Evolutionary conservation across 768 basidiomycete genomes (phyloP), one percentile per base, ranked within the genome.

Genomic region (Pisolithus tinctorius): DNA sequence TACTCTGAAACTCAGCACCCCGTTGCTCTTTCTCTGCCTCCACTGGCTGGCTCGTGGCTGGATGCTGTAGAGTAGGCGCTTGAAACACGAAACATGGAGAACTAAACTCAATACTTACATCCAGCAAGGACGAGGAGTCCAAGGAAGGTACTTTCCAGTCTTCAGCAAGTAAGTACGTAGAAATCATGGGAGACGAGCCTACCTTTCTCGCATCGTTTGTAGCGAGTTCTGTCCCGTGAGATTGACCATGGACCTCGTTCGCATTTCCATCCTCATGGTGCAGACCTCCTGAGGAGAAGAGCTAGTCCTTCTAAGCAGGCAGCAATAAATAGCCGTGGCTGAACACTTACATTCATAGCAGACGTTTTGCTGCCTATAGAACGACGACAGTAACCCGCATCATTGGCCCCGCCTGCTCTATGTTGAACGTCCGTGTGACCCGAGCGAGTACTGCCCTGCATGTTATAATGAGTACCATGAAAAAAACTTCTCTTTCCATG

Each of bases 161-260:
- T 37, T 48, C 36, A 47, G 42, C 30, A 31, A 10, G 30, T 3
- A 10, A 2, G 17, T n/a, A 1, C 16, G 14, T 14, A 17, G 26
- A 36, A 25, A 11, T 10, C 20, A 45, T 5, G 17, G 16, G 17
- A 3, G 23, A 26, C 6, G 11, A 27, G 6, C 42, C 17, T 38
- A 51, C 50, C 44, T 20, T n/a, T 13, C 11, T 48, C 47, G 48
- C 20, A 27, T 48, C 41, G n/a, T 36, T 37, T 10, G 48, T 38
- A 4, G 31, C n/a, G 2, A 53, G 17, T 34, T 6, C 27, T n/a
- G 20, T 20, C 11, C 25, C 47, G 48, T 2, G 4, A 20, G 20
- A 20, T 20, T 20, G 20, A 20, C 20, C 20, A 20, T 20, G 20
- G 20, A 20, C 20, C 20, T 20, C 20, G 20, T 20, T 20, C 20